These are phyloP conservation scores for Colletotrichum noveboracense DNA, from an alignment of 2,329 filamentous ascomycete genomes.

Conservation along the genomic window DNA sequence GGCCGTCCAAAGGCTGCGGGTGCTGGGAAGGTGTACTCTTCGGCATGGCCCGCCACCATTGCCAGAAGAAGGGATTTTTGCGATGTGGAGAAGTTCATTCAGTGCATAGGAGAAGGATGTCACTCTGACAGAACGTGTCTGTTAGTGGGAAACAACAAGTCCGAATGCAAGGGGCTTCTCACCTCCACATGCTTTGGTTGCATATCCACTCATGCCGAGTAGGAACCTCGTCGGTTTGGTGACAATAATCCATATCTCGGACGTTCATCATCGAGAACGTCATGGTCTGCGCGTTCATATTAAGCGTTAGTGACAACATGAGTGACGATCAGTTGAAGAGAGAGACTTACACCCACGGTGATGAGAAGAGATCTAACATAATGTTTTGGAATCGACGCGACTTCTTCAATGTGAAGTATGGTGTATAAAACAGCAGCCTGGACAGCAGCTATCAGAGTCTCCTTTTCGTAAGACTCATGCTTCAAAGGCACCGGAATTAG, in stretches of 20 bases:
- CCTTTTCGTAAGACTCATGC: not conserved
- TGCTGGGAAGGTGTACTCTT: not conserved
- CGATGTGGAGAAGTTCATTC: not conserved
- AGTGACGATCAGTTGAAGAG: accelerated
- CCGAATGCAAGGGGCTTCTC: not conserved
- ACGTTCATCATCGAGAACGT: not conserved
- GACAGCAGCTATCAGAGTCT: not conserved
- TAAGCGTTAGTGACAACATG: not conserved
- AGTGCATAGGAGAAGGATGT: not conserved
- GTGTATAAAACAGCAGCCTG: not conserved
- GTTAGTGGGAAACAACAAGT: not conserved
- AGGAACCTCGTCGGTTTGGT: not conserved
- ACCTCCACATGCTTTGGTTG: not conserved
- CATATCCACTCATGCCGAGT: not conserved
- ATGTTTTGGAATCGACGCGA: not conserved
- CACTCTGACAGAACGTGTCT: accelerated
- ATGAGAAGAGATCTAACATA: not conserved
- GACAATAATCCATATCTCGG: not conserved
- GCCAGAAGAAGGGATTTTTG: not conserved
- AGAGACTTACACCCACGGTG: not conserved
- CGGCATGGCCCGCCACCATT: not conserved
- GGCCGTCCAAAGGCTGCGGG: not conserved
- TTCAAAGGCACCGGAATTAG: not conserved
- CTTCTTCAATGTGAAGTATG: not conserved
- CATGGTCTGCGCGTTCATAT: not conserved